Base-by-base conservation (phyloP, 768 basidiomycete genomes). In the Psilocybe cyanescens region DNA sequence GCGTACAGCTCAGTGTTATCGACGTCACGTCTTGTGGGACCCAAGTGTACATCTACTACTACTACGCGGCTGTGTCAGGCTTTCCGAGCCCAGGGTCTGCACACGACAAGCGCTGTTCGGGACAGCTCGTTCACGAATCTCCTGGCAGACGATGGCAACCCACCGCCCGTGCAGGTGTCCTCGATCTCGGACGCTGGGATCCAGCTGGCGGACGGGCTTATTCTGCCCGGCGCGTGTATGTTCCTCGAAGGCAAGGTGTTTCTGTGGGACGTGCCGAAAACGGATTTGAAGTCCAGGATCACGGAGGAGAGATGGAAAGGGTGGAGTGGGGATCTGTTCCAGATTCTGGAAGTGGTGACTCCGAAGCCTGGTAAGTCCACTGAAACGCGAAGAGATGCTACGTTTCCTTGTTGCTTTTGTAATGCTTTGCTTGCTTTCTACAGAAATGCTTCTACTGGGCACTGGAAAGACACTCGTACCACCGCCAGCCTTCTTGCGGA, bases 381-480 rank as follows among this genome's bases (percentile, higher is more conserved):
- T 53, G 28, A 17, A 35, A 7, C 6, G 6, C 11, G 33, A 11
- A 35, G 33, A 35, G 24, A 24, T 24, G 24, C 24, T 24, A 24
- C 24, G 24, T 24, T 24, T 24, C 24, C 24, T 24, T 24, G 24
- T 24, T 3, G 33, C 11, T 7, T 35, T 35, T 35, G 33, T 35
- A 35, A 35, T 7, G 11, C 11, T 35, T 7, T 3, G 12, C 24
- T 24, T 17, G 12, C 54, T 28, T 44, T 16, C 24, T 55, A 24
- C 61, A 98, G 97, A 99, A 72, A 93, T 99, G 41, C 75, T 99
- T 31, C 73, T 99, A 1, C 78, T 99, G 12, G 97, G 97, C 0
- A 97, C 97, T 0, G 97, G 97, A 0, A 82, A 80, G 64, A 81
- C 80, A 5, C 82, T 90, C 19, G 75, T 87, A 4, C 88, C 89